These are phyloP conservation scores for Candida incommunis DNA, from an alignment of 805 yeast species.

Conservation along the genomic window DNA sequence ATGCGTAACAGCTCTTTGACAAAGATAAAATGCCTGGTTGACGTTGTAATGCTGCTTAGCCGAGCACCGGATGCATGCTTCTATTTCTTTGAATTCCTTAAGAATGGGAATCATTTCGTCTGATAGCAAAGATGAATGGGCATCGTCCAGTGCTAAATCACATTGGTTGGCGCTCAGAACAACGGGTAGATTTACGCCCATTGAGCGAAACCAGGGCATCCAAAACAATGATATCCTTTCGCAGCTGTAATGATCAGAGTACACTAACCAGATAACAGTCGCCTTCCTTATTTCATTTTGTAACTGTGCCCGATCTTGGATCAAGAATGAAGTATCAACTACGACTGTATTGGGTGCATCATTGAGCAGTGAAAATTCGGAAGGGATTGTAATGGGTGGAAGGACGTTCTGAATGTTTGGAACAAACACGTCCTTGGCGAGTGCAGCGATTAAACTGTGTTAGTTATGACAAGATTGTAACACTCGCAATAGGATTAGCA, in stretches of 20 bases:
- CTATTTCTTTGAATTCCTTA: conserved; percentile 87
- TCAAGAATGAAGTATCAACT: conserved; percentile 53
- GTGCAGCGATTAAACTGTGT: conserved; percentile 52
- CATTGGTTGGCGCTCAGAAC: conserved; percentile 77
- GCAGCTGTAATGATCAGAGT: conserved; percentile 86
- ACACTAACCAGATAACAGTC: conserved; percentile 88
- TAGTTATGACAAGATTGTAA: conserved; percentile 3
- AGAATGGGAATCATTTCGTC: conserved; percentile 80
- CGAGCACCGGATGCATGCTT: conserved; percentile 78
- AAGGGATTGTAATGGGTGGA: conserved; percentile 76
- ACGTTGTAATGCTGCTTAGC: conserved; percentile 77
- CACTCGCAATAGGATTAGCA: no score
- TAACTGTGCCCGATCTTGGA: conserved; percentile 45
- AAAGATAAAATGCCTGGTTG: conserved; percentile 81
- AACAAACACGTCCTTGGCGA: conserved; percentile 70
- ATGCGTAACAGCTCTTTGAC: conserved; percentile 85
- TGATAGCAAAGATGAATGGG: conserved; percentile 24
- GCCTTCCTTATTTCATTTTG: conserved; percentile 70
- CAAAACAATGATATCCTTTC: conserved; percentile 85
- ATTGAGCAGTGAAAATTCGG: conserved; percentile 45
- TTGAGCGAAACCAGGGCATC: conserved; percentile 84
- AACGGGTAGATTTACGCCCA: conserved; percentile 91
- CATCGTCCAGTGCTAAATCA: conserved; percentile 24
- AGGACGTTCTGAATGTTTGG: conserved; percentile 64
- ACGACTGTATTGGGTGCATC: conserved; percentile 56